Base-by-base conservation (phyloP, 2,329 filamentous ascomycete genomes). In the Hypoxylon sp. region DNA sequence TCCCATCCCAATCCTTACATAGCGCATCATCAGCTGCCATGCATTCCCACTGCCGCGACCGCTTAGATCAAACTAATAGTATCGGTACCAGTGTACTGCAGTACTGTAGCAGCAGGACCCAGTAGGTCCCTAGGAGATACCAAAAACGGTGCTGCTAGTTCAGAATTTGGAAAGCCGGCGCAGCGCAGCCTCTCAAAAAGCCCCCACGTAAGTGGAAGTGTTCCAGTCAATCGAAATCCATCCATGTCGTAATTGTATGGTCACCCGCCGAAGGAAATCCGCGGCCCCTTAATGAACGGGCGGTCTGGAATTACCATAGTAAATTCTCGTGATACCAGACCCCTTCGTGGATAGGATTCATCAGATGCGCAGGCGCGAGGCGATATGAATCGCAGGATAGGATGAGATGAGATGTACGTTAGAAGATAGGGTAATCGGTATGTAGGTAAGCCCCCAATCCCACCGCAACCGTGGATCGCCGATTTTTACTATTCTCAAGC, bases 121-220 rank as follows among this genome's bases (percentile, higher is more conserved):
- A 60, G 35, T 44, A 60, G 19, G 42, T 29, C 33, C 39, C 39
- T 47, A 47, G 37, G 17, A 58, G 29, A 51, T 57, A 53, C n/a
- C 13, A 57, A 47, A 35, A 63, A 59, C 35, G 11, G n/a, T 33
- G 51, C 51, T 60, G 46, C 64, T 64, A 63, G 54, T 59, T 64
- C 57, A 46, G 24, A 61, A 57, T 68, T 22, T 62, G 64, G 61
- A 59, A 70, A 67, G 64, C 67, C 67, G 67, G 61, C 55, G 35
- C n/a, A 51, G 37, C 13, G 31, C 22, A 31, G 29, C 29, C 29
- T 29, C 33, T 44, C 29, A 8, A 53, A 46, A 35, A 2, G 1
- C 31, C 33, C 57, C 68, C 68, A 71, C 68, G 53, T 14, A 71
- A 46, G 55, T 54, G 57, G 61, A 55, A 54, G 55, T 53, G 47